Conservation (phyloP, 2,329 filamentous ascomycete species). For the Aspergillus transmontanensis region DNA sequence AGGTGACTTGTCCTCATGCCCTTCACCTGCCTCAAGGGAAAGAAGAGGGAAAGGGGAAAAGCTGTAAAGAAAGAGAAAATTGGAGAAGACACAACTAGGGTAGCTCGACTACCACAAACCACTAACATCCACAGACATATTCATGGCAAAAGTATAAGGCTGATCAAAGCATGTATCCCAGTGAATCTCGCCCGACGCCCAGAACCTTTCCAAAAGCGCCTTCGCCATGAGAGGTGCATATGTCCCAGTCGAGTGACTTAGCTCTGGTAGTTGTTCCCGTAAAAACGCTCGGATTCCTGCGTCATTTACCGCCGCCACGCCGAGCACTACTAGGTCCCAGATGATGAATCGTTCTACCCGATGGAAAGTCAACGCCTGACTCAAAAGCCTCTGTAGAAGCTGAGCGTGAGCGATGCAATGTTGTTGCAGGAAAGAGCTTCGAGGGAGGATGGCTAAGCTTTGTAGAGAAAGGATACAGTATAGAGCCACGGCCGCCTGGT, state of each 20-base stretch:
- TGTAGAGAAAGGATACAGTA: slow-evolving; percentile 44
- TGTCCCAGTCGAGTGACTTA: slow-evolving; percentile 32
- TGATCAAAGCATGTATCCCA: slow-evolving; percentile 47
- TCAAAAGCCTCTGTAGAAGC: slow-evolving; percentile 18
- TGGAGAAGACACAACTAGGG: no score
- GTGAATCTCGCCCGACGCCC: slow-evolving; percentile 31
- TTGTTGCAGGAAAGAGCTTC: slow-evolving; percentile 12
- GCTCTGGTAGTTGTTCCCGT: slow-evolving; percentile 22
- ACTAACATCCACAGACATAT: slow-evolving; percentile 12
- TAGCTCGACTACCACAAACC: background rate
- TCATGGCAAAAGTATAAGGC: slow-evolving; percentile 33
- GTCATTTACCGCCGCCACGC: slow-evolving; percentile 32
- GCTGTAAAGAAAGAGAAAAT: no score
- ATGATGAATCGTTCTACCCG: slow-evolving; percentile 29
- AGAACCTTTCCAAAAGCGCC: slow-evolving; percentile 36
- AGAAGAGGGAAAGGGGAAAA: no score
- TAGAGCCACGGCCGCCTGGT: slow-evolving; percentile 34
- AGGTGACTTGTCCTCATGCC: no score
- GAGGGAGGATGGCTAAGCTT: slow-evolving; percentile 33
- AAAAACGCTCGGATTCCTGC: slow-evolving; percentile 31
- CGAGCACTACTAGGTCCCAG: slow-evolving; percentile 43
- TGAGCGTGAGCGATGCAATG: background rate
- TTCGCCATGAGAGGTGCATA: slow-evolving; percentile 36
- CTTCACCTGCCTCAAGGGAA: no score
- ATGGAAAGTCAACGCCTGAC: slow-evolving; percentile 16